These are phyloP conservation scores for Erysiphe neolycopersici DNA, from an alignment of 2,329 filamentous ascomycete species.

Conservation along the genomic window DNA sequence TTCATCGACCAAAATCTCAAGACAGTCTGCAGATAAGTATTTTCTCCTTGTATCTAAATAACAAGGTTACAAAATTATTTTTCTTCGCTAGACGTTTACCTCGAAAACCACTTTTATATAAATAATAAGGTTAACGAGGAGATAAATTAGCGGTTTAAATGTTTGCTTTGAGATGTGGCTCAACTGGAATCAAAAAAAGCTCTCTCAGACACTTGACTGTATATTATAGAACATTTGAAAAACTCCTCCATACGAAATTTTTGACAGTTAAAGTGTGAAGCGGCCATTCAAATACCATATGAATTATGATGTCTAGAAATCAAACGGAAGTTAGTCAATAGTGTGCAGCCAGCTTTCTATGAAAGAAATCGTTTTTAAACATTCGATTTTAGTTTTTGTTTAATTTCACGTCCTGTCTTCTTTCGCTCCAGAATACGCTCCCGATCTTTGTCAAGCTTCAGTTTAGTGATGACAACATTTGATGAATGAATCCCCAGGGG, in stretches of 20 bases:
- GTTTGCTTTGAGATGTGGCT: no score
- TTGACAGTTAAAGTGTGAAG: no score
- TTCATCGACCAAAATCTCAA: neutral
- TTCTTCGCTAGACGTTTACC: neutral
- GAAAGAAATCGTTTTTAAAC: neutral
- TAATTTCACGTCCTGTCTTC: conserved; percentile 51
- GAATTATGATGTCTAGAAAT: no score
- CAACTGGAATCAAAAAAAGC: no score
- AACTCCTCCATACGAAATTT: no score
- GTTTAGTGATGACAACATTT: conserved; percentile 96
- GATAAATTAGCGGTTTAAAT: neutral
- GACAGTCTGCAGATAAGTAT: conserved; percentile 1
- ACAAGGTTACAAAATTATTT: neutral
- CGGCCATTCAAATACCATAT: no score
- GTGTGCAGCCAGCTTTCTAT: no score
- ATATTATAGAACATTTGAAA: no score
- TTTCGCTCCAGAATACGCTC: conserved; percentile 72
- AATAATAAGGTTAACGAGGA: neutral
- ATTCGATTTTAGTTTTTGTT: conserved; percentile 26
- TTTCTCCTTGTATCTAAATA: neutral
- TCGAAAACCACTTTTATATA: neutral
- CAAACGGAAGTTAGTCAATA: no score
- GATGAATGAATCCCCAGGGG: conserved; percentile 84
- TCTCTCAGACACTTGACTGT: no score
- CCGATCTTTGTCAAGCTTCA: conserved; percentile 93